Evolutionary conservation across 345 rosid genomes (phyloP).

Genomic region (Arabidopsis arenosa): DNA sequence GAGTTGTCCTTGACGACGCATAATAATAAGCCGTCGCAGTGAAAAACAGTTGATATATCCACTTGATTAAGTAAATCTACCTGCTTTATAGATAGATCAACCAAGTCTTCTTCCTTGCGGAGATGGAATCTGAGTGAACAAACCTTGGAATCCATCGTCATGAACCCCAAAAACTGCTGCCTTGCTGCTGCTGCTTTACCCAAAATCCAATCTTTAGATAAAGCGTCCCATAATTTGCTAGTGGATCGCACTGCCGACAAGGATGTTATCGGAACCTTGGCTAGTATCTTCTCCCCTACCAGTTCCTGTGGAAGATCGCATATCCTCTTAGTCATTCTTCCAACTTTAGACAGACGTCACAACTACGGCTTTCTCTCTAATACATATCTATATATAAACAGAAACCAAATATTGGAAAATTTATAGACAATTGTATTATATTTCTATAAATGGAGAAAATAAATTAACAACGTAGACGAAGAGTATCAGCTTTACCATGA

Average conservation of each 20-base stretch:
- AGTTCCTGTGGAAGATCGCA: too few species aligned
- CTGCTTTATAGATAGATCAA: too few species aligned
- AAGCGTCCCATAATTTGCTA: background rate
- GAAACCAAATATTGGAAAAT: background rate
- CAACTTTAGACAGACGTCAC: too few species aligned
- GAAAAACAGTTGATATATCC: too few species aligned
- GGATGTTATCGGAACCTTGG: background rate
- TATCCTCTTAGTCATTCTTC: too few species aligned
- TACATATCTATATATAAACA: too few species aligned
- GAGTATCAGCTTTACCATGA: constrained; percentile 1
- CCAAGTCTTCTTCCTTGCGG: too few species aligned
- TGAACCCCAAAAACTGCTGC: background rate
- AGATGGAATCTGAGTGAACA: background rate
- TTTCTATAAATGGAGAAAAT: background rate
- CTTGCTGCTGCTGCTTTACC: background rate
- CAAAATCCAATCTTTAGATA: background rate
- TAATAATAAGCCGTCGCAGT: too few species aligned
- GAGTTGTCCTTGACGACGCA: too few species aligned
- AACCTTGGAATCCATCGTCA: background rate
- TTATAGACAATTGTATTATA: background rate
- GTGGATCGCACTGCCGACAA: background rate
- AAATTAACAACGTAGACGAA: background rate
- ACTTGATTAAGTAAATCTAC: too few species aligned
- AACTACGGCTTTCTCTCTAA: too few species aligned
- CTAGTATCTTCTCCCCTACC: too few species aligned